Percentiles rank a stretch among this genome's conserved stretches.
Evolutionary conservation across 2,329 filamentous ascomycete species (phyloP).

Genomic region (Sporothrix schenckii): DNA sequence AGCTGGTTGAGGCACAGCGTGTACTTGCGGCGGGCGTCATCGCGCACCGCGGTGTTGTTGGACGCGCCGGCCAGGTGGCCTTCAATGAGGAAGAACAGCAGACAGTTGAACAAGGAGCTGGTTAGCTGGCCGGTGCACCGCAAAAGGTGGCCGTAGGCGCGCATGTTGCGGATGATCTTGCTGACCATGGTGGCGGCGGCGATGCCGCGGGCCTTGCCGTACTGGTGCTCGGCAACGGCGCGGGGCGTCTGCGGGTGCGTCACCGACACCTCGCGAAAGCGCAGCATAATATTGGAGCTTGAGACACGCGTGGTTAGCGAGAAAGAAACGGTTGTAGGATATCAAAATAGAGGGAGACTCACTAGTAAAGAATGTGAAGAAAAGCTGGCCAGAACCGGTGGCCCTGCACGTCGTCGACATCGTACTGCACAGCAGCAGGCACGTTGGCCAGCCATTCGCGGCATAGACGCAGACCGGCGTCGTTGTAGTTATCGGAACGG

Average conservation of each 20-base stretch:
- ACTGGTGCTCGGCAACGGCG: conserved; percentile 25
- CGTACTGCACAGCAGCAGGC: conserved; percentile 28
- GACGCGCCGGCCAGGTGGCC: conserved; percentile 23
- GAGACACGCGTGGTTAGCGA: not conserved
- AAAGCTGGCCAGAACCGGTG: conserved; percentile 32
- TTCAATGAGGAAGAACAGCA: conserved; percentile 34
- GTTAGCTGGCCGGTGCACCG: conserved; percentile 34
- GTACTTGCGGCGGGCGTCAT: conserved; percentile 34
- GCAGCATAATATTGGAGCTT: conserved; percentile 34
- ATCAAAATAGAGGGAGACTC: not conserved
- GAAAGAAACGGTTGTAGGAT: not conserved
- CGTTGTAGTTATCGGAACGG: conserved; percentile 24
- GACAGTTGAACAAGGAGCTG: conserved; percentile 33
- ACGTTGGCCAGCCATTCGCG: conserved; percentile 21
- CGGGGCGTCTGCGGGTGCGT: conserved; percentile 25
- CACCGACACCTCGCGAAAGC: conserved; percentile 34
- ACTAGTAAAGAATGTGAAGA: conserved; percentile 31
- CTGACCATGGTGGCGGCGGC: conserved; percentile 34
- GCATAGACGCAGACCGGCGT: conserved; percentile 26
- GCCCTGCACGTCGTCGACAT: conserved; percentile 30
- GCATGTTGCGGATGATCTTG: conserved; percentile 34
- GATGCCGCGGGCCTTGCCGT: conserved; percentile 31
- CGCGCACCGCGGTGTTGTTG: conserved; percentile 23
- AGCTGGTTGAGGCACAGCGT: conserved; percentile 32
- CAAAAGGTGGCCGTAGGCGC: conserved; percentile 32